Evolutionary conservation across 192 early-diverging fungal genomes (phyloP).

Genomic region (Coemansia sp.): DNA sequence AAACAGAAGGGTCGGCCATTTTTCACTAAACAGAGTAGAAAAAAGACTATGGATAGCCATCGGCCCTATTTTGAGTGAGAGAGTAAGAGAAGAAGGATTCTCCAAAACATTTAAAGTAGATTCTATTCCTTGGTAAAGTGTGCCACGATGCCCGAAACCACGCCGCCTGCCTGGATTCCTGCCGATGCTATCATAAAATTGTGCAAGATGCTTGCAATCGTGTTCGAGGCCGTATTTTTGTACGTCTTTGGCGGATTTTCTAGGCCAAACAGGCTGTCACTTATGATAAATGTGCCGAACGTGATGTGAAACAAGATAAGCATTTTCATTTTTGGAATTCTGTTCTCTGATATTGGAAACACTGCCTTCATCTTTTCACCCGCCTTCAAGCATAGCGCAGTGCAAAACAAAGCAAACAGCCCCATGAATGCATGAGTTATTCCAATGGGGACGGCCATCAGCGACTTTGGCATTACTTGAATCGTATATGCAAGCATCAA

Average conservation of each 20-base stretch:
- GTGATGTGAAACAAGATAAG: slow-evolving; percentile 8
- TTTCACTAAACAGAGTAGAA: background rate
- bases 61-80: background rate
- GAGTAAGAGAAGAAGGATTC: background rate
- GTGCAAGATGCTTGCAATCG: slow-evolving; percentile 1
- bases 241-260: slow-evolving; percentile 5
- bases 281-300: slow-evolving; percentile 6
- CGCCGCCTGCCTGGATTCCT: background rate
- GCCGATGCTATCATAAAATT: slow-evolving; percentile 9
- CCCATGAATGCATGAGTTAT: slow-evolving; percentile 1
- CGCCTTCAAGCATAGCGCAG: background rate
- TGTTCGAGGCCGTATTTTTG: background rate
- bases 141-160: background rate
- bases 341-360: background rate
- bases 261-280: slow-evolving; percentile 8
- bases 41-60: background rate
- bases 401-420: background rate
- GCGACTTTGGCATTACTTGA: slow-evolving; percentile 4
- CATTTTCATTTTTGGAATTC: slow-evolving; percentile 8
- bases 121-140: slow-evolving; percentile 6
- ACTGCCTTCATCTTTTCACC: background rate
- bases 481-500: slow-evolving; percentile 12
- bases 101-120: background rate
- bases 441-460: slow-evolving; percentile 2
- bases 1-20: slow-evolving; percentile 7